Evolutionary conservation across 2,329 filamentous ascomycete genomes (phyloP).

Genomic region (Aschersonia sp.): DNA sequence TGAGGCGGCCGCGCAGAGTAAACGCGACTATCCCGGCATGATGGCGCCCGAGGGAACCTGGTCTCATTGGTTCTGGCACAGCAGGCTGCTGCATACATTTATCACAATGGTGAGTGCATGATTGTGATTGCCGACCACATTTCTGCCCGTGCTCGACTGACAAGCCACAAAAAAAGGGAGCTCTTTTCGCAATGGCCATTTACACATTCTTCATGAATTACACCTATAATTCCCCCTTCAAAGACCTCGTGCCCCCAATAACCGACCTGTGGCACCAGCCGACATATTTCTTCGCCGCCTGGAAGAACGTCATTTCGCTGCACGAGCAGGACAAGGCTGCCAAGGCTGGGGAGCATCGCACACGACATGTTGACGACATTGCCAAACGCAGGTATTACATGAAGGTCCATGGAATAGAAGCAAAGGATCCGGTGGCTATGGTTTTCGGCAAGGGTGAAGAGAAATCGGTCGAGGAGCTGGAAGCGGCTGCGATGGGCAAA

Average conservation of each 20-base stretch:
- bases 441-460: conserved; percentile 23
- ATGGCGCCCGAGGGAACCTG: conserved; percentile 74
- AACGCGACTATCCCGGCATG: conserved; percentile 71
- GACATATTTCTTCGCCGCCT: conserved; percentile 47
- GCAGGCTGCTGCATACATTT: conserved; percentile 58
- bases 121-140: too few relatives aligned
- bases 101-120: conserved; percentile 57
- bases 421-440: conserved; percentile 37
- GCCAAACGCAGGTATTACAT: conserved; percentile 76
- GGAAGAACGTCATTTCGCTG: conserved; percentile 59
- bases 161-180: conserved; percentile 28
- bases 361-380: conserved; percentile 67
- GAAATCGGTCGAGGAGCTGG: conserved; percentile 20
- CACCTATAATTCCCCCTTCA: conserved; percentile 62
- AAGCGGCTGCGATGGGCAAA: conserved; percentile 19
- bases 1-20: conserved; percentile 51
- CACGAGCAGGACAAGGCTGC: conserved; percentile 58
- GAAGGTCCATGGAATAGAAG: conserved; percentile 69
- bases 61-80: conserved; percentile 74
- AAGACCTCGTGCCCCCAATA: conserved; percentile 59
- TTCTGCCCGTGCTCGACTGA: too few relatives aligned
- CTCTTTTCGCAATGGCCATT: conserved; percentile 52
- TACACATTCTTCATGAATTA: conserved; percentile 70
- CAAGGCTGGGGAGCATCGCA: conserved; percentile 56
- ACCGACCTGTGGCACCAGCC: conserved; percentile 58